Base-by-base conservation (phyloP, 306 rosid genomes). In the Trifolium dubium region DNA sequence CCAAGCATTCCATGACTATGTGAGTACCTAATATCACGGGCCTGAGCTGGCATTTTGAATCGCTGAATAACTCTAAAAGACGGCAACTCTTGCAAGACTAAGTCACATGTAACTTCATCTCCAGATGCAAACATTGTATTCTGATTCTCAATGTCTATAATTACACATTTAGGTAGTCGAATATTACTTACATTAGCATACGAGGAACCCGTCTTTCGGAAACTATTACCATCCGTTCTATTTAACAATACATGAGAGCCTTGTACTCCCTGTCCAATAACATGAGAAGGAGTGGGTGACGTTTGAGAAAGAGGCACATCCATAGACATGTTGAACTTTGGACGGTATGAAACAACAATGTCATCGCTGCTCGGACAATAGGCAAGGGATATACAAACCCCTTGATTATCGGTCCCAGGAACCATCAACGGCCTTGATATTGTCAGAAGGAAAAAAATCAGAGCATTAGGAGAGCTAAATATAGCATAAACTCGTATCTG, bases 371-470 rank as follows among this genome's bases (percentile, higher is more conserved):
- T 88, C n/a, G 89, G 81, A 80, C 90, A 86, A 78, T 83, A 85
- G 30, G 96, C 92, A 73, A 91, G 87, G 37, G 96, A 94, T 76
- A 90, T 94, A 75, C 98, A 94, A 74, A 94, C 87, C 72, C 96
- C 97, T 83, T 85, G 92, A 70, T 84, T 80, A 39, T 79, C 82
- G 1, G 90, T 84, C 79, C 80, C 92, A 47, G 92, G 92, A 82
- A 91, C 76, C 74, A 91, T 51, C 74, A 69, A 79, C 2, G 96
- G 96, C 95, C 98, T 94, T 60, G 86, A 86, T 17, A 18, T 61
- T 60, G 44, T 49, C 14, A 12, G 34, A 60, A 59, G 18, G 65
- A 31, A 60, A 31, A 15, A 18, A 59, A 70, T 66, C 8, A 37
- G 56, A 43, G 49, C 28, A 80, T 89, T 66, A 88, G 83, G 59